Evolutionary conservation across 108 stramenopile species (phyloP).

Genomic region (Nitzschia sp.): DNA sequence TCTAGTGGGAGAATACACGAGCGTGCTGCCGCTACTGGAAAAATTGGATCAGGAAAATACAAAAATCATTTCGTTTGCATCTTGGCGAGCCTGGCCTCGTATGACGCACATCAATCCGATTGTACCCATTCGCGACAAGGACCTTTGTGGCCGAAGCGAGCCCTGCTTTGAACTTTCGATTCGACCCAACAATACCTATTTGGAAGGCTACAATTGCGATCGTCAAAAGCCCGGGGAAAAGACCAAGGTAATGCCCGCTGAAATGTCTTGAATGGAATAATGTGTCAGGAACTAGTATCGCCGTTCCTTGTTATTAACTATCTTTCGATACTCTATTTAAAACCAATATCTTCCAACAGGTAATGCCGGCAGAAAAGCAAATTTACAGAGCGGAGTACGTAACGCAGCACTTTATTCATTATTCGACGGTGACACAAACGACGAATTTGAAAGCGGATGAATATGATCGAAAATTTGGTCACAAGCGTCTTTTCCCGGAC

Average conservation of each 20-base stretch:
- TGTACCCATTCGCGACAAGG: slow-evolving; percentile 20
- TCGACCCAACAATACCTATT: slow-evolving; percentile 57
- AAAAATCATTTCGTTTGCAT: slow-evolving; percentile 54
- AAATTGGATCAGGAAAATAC: slow-evolving; percentile 46
- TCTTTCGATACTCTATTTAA: too few species aligned
- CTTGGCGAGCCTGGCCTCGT: slow-evolving; percentile 66
- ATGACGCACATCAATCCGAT: slow-evolving; percentile 34
- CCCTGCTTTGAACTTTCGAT: slow-evolving; percentile 62
- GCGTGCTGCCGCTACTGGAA: slow-evolving; percentile 38
- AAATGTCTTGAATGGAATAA: too few species aligned
- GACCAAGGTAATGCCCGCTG: slow-evolving; percentile 47
- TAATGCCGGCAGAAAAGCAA: slow-evolving; percentile 73
- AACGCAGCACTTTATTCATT: slow-evolving; percentile 84
- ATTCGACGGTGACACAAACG: slow-evolving; percentile 73
- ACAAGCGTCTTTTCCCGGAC: slow-evolving; percentile 44
- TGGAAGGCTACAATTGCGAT: slow-evolving; percentile 90
- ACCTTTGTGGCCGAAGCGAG: slow-evolving; percentile 27
- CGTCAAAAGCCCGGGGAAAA: slow-evolving; percentile 73
- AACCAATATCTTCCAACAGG: too few species aligned
- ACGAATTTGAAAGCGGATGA: slow-evolving; percentile 55
- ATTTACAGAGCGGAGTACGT: slow-evolving; percentile 60
- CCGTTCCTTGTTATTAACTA: too few species aligned
- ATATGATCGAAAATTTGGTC: slow-evolving; percentile 35
- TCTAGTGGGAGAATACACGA: slow-evolving; percentile 37
- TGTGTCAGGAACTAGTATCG: too few species aligned